Evolutionary conservation across 176 grass and related monocot species (phyloP).

Genomic region (Saccharum officinarum): DNA sequence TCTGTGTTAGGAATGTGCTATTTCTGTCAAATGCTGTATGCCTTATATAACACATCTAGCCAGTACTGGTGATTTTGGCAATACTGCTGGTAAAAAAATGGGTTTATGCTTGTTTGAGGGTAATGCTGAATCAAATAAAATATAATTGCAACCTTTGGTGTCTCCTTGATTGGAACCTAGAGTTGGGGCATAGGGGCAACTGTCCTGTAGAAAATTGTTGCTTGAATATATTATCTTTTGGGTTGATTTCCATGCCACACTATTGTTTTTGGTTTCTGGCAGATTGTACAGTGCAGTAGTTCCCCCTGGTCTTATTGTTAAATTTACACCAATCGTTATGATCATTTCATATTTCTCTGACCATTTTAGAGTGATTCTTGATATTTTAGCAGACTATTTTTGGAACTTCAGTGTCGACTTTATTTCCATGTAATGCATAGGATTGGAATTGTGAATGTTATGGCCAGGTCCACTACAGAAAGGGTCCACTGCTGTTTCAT

Average conservation of each 20-base stretch:
- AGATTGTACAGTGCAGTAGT: not conserved
- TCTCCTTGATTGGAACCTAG: not conserved
- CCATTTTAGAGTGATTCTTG: not conserved
- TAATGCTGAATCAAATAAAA: not conserved
- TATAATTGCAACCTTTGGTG: not conserved
- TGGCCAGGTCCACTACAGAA: conserved; percentile 2
- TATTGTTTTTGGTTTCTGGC: not conserved
- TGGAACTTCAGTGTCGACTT: not conserved
- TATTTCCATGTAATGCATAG: conserved; percentile 10
- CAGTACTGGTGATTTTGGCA: not conserved
- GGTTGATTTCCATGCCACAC: not conserved
- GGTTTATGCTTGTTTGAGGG: not conserved
- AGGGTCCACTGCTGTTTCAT: conserved; percentile 2
- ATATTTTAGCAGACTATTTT: not conserved
- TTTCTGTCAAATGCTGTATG: not conserved
- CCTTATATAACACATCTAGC: conserved; percentile 2
- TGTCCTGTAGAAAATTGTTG: not conserved
- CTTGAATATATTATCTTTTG: not conserved
- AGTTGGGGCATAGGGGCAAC: not conserved
- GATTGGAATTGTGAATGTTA: conserved; percentile 6
- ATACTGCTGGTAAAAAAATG: not conserved
- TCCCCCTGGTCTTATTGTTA: not conserved
- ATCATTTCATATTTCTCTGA: not conserved
- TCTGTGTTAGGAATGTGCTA: not conserved
- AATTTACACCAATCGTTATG: not conserved